Base-by-base conservation (phyloP, 2,329 filamentous ascomycete species). In the Bipolaris sorokiniana region DNA sequence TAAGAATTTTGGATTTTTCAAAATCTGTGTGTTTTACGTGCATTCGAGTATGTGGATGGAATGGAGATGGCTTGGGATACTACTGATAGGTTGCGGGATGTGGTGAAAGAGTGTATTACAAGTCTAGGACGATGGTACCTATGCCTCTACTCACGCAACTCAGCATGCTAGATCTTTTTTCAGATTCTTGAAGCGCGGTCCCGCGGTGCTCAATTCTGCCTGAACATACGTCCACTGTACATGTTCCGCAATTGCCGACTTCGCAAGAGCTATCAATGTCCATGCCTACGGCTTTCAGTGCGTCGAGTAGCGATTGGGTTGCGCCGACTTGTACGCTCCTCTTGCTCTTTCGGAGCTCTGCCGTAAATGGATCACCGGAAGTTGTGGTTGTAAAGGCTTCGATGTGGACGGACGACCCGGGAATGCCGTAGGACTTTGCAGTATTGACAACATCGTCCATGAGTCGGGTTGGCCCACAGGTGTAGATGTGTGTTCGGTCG, bases 341-440 rank as follows among this genome's bases (percentile, higher is more conserved):
- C 45, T 69, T 56, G 37, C 69, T 65, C 51, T 83, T 81, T 6
- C 72, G 70, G 0, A 89, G 78, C 45, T 84, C 79, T 0, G 78
- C 86, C 38, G 84, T 82, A 60, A 89, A 89, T 0, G 85, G 82
- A 63, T 88, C 84, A 0, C 86, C 86, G 0, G 79, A 79, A 0
- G 79, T 76, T 18, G 82, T 79, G 1, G 83, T 82, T 1, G 77
- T 75, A 58, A 89, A 89, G 0, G 83, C 82, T 69, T 89, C 87
- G 56, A 82, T 85, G 68, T 89, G 86, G 1, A 88, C 77, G 38
- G 86, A 84, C 0, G 79, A 76, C 2, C 80, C 76, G 0, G 77
- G 70, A 0, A 89, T 75, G 0, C 79, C 77, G 7, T 76, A 74
- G 7, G 71, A 71, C 7, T 75, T 73, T 0, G 81, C 80, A 11